phyloP scores from a whole-genome alignment of 2,329 filamentous ascomycete genomes.

The Hypoxylon sp. region DNA sequence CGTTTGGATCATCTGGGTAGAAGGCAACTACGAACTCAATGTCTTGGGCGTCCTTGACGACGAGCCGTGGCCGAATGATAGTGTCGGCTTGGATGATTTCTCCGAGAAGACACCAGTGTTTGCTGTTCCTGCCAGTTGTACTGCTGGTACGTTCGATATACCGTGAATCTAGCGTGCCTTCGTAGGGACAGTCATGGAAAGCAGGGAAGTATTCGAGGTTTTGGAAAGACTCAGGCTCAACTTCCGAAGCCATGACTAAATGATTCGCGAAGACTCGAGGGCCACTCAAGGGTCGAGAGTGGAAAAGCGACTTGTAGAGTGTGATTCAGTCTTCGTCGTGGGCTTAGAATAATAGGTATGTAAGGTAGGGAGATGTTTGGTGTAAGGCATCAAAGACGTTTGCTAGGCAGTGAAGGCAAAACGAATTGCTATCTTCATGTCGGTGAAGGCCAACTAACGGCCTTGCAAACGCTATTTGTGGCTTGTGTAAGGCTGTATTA shows the following conservation, averaged over 20 bases:
- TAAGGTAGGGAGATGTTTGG: too few species aligned
- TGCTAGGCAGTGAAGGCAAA: too few species aligned
- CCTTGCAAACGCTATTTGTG: too few species aligned
- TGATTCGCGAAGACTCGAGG: background rate
- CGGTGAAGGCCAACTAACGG: too few species aligned
- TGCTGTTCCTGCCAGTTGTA: conserved; percentile 6
- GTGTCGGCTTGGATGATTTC: conserved; percentile 52
- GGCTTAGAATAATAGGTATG: background rate
- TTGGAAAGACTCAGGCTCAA: conserved; percentile 32
- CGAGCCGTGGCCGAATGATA: conserved; percentile 31
- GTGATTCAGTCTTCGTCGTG: background rate
- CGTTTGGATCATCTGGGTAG: conserved; percentile 37
- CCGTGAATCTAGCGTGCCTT: conserved; percentile 15
- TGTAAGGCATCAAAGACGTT: too few species aligned
- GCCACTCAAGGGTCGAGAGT: background rate
- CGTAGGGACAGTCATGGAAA: conserved; percentile 23
- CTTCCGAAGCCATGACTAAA: conserved; percentile 3
- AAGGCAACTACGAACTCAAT: conserved; percentile 34
- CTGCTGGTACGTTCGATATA: conserved; percentile 11
- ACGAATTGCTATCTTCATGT: too few species aligned
- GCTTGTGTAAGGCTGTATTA: too few species aligned
- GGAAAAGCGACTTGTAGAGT: background rate
- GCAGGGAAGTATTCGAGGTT: conserved; percentile 35
- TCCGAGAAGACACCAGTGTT: conserved; percentile 41
- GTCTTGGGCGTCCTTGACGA: conserved; percentile 38